A percentile compares a stretch with the other conserved stretches of the same genome.
Conservation (phyloP, 805 yeast species). For the Danielia oregonensis region DNA sequence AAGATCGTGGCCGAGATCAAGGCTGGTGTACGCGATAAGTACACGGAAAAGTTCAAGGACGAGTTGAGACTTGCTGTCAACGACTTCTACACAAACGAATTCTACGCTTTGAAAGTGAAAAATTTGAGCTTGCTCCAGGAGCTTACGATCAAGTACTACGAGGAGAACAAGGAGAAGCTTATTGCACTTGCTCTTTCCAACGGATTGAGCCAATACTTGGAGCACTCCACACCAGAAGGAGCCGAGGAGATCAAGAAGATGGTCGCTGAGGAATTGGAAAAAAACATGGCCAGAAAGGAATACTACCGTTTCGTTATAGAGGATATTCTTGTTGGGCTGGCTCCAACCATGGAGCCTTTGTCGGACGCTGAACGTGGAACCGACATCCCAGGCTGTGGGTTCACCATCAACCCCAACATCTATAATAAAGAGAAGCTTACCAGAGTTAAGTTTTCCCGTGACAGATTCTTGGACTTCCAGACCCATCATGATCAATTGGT, state of each 20-base stretch:
- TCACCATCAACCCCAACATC: constrained; percentile 9
- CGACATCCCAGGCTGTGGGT: constrained; percentile 10
- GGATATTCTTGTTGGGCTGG: constrained; percentile 11
- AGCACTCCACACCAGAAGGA: neutral
- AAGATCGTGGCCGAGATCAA: neutral
- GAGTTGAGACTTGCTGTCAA: constrained; percentile 4
- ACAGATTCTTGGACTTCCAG: constrained; percentile 19
- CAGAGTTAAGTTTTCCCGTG: constrained; percentile 16
- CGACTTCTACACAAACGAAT: neutral
- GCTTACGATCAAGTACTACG: constrained; percentile 4
- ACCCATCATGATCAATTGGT: constrained; percentile 25
- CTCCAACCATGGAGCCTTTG: constrained; percentile 14
- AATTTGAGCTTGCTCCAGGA: neutral
- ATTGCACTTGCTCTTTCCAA: constrained; percentile 3
- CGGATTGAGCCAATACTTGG: constrained; percentile 2
- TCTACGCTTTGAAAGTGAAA: neutral
- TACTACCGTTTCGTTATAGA: constrained; percentile 13
- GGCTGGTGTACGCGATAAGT: neutral
- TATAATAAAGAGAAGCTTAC: constrained; percentile 10
- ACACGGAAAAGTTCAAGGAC: constrained; percentile 2
- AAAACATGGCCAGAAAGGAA: constrained; percentile 4
- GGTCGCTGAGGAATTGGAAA: constrained; percentile 5
- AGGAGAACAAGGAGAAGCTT: constrained; percentile 5
- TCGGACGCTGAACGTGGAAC: constrained; percentile 16
- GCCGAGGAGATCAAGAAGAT: constrained; percentile 3